Base-by-base conservation (phyloP, 1,284 basidiomycete genomes). In the Ganoderma sinense region DNA sequence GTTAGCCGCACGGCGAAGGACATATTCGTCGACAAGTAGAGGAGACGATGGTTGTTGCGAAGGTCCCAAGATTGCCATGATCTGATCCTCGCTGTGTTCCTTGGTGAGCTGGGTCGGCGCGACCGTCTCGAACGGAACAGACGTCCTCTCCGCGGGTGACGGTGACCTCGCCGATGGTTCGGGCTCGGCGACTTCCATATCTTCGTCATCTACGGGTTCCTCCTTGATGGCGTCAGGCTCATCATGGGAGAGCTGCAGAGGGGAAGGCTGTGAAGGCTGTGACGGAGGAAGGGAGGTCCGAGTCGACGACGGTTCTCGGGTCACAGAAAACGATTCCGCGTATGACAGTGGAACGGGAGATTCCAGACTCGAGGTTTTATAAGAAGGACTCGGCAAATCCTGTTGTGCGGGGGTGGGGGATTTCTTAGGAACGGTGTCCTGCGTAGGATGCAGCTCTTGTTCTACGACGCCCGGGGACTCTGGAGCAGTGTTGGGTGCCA, bases 191-290 rank as follows among this genome's bases (percentile, higher is more conserved):
- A 64, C 60, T 53, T 70, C 66, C 69, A 73, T 71, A 7, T 69
- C 65, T 43, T 71, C 67, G 61, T 73, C 66, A 59, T 73, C 70
- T 41, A 70, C 63, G 55, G 72, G 69, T 45, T 73, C 72, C 16
- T 61, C 55, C 65, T 73, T 73, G 65, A 73, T 39, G 48, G 31
- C 53, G 58, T 48, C 53, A 8, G 63, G 64, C 36, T 60, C 62
- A 29, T 56, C 40, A 29, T 29, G 16, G 41, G 23, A 33, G 20
- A 23, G 43, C 39, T n/a, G 68, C 23, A 55, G 13, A 6, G 36
- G 36, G 18, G 67, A 53, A 39, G 68, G 63, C 10, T 55, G 69
- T 11, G 61, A 64, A 51, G 55, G 72, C 43, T 68, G 67, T 20
- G 69, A 60, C 6, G 36, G 72, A 4, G 72, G 66, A 13, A 67